Base-by-base conservation (phyloP, 163 green algal genomes). In the Chlamydomonas reinhardtii region DNA sequence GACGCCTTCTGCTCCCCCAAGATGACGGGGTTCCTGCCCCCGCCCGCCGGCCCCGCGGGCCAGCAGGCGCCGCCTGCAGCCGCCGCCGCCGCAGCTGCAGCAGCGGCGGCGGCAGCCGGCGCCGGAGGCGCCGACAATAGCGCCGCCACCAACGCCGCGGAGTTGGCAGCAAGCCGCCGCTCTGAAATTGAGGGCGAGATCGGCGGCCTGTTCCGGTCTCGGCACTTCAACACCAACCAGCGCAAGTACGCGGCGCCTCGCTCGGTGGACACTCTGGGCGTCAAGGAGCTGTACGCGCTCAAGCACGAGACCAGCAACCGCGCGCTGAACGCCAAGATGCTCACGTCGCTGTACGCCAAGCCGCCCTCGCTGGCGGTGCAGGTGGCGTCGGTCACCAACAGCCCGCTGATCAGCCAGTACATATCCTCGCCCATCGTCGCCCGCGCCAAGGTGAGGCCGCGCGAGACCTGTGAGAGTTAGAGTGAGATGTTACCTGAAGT, bases 241-340 rank as follows among this genome's bases (percentile, higher is more conserved):
- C 76, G 91, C 5, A 90, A 89, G 35, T 84, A 91, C 43, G 71
- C 80, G 48, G 75, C 91, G 24, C 84, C 89, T 11, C 80, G 89
- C 34, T 92, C 87, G 25, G 87, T 94, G 35, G 91, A 94, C 83
- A 94, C 88, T 6, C 74, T 94, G 35, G 84, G 75, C 15, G 87
- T 92, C 22, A 90, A 91, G 75, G 91, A 94, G 87, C 85, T 94
- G 76, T 93, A 91, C 74, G 71, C 76, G 4, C 62, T 93, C n/a
- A 94, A 95, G 86, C 84, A 94, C 52, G 92, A 93, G 79, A 93
- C 86, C 32, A 69, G 59, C 70, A 95, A 94, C 76, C 73, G 91
- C 4, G 85, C 88, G 1, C 89, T 95, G 52, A 94, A 93, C 76
- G 90, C 92, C 54, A 90, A 90, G 75, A 89, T 93, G 81, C 90